A percentile compares a stretch with the other conserved stretches of the same genome.
These are phyloP conservation scores for Zymoseptoria pseudotritici DNA, from an alignment of 2,329 filamentous ascomycete species.

Conservation along the genomic window DNA sequence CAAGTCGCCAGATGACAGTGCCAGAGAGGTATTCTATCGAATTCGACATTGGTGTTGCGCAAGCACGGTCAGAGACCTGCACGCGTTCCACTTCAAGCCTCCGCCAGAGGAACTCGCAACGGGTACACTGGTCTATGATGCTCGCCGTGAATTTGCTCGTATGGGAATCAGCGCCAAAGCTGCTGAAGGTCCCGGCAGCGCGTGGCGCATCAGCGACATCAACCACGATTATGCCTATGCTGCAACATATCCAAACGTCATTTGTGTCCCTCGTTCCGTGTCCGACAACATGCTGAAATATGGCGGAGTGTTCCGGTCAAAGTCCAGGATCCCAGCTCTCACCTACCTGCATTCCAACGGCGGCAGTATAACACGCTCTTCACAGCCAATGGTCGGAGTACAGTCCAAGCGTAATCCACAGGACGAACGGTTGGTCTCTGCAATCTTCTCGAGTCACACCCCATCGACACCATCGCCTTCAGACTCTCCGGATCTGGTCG, in stretches of 20 bases:
- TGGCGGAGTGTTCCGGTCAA: slow-evolving; percentile 79
- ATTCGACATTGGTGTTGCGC: slow-evolving; percentile 74
- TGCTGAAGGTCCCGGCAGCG: slow-evolving; percentile 49
- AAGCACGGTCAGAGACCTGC: slow-evolving; percentile 76
- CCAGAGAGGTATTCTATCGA: slow-evolving; percentile 79
- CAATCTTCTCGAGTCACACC: slow-evolving; percentile 69
- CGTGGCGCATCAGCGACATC: slow-evolving; percentile 85
- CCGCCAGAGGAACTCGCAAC: slow-evolving; percentile 56
- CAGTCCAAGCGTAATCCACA: slow-evolving; percentile 80
- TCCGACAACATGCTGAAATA: slow-evolving; percentile 98
- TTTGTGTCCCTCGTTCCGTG: slow-evolving; percentile 79
- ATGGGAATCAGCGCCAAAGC: slow-evolving; percentile 80
- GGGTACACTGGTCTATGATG: slow-evolving; percentile 80
- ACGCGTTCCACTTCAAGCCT: slow-evolving; percentile 81
- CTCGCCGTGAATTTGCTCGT: slow-evolving; percentile 74
- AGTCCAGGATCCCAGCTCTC: slow-evolving; percentile 77
- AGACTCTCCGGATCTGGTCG: background rate
- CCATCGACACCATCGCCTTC: slow-evolving; percentile 10
- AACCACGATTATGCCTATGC: slow-evolving; percentile 89
- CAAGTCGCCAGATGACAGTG: slow-evolving; percentile 34
- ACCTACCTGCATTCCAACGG: slow-evolving; percentile 97
- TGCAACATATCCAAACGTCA: slow-evolving; percentile 78
- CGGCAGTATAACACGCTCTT: slow-evolving; percentile 91
- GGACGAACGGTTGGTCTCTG: slow-evolving; percentile 86
- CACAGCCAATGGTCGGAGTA: slow-evolving; percentile 82